phyloP scores from a whole-genome alignment of 305 asterid genomes.

The Euphrasia arctica region DNA sequence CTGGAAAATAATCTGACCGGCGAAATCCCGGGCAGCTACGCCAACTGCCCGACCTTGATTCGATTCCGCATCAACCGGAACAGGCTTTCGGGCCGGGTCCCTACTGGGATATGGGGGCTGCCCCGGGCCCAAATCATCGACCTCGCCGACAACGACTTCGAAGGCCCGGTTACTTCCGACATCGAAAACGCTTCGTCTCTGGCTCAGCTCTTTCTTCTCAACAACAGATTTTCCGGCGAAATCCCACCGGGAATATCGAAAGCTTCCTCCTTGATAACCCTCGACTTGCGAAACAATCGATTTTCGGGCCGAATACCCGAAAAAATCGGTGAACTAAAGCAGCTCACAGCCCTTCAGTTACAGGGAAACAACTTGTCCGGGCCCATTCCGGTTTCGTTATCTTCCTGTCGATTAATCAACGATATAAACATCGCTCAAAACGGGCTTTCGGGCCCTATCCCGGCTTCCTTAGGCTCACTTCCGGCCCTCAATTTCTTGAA shows the following conservation, averaged over 20 bases:
- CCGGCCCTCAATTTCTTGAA: constrained; percentile 65
- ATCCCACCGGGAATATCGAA: constrained; percentile 54
- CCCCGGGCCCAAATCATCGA: constrained; percentile 56
- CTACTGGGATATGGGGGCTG: constrained; percentile 74
- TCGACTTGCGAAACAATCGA: constrained; percentile 55
- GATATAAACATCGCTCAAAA: constrained; percentile 63
- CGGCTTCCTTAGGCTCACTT: constrained; percentile 52
- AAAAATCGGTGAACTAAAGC: constrained; percentile 53
- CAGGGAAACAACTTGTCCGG: constrained; percentile 64
- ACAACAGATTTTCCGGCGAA: constrained; percentile 59
- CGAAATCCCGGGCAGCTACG: constrained; percentile 62
- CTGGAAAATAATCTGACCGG: constrained; percentile 76
- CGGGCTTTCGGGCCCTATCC: constrained; percentile 59
- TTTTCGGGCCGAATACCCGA: constrained; percentile 65
- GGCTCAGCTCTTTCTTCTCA: constrained; percentile 43
- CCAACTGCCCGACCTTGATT: constrained; percentile 42
- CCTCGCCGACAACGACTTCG: constrained; percentile 46
- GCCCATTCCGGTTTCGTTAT: constrained; percentile 62
- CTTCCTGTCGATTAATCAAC: constrained; percentile 55
- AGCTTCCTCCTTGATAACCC: constrained; percentile 40
- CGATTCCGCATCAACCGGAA: constrained; percentile 71
- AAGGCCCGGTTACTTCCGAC: constrained; percentile 57
- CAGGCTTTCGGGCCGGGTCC: constrained; percentile 64
- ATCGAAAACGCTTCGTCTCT: constrained; percentile 63
- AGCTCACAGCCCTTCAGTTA: constrained; percentile 46